These are phyloP conservation scores for Xylaria longipes DNA, from an alignment of 495 filamentous ascomycete genomes.

Conservation along the genomic window DNA sequence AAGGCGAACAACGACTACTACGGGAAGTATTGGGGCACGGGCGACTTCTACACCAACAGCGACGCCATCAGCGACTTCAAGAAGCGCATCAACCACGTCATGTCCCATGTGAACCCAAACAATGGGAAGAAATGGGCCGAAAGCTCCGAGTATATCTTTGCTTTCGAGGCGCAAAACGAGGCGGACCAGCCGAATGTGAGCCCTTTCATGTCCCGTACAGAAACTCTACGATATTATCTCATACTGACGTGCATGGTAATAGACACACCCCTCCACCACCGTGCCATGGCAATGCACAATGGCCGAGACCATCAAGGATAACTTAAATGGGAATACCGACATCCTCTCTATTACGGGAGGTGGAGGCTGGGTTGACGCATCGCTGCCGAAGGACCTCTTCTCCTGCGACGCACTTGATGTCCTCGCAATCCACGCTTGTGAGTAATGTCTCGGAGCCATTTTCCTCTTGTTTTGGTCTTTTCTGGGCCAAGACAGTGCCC, in stretches of 20 bases:
- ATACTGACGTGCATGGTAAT: neutral
- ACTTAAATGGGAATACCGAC: neutral
- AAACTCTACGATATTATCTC: neutral
- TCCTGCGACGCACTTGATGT: slow-evolving; percentile 23
- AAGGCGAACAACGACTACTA: slow-evolving; percentile 16
- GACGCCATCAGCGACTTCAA: slow-evolving; percentile 28
- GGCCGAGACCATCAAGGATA: slow-evolving; percentile 3
- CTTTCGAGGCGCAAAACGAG: slow-evolving; percentile 33
- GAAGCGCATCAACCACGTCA: slow-evolving; percentile 29
- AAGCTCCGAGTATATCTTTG: slow-evolving; percentile 30
- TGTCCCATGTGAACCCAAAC: slow-evolving; percentile 29
- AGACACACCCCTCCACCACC: neutral
- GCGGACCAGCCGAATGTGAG: slow-evolving; percentile 10
- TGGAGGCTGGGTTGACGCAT: slow-evolving; percentile 25
- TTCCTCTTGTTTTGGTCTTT: neutral
- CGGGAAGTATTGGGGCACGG: slow-evolving; percentile 17
- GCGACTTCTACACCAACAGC: slow-evolving; percentile 29
- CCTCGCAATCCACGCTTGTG: slow-evolving; percentile 29
- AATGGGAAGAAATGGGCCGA: slow-evolving; percentile 26
- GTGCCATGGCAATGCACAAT: neutral
- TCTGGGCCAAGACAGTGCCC: neutral
- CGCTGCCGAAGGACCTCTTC: slow-evolving; percentile 17
- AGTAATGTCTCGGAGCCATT: neutral
- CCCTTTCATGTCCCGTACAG: neutral
- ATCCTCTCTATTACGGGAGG: slow-evolving; percentile 17